Base-by-base conservation (phyloP, 2,329 filamentous ascomycete genomes). In the Pleomassaria siparia region DNA sequence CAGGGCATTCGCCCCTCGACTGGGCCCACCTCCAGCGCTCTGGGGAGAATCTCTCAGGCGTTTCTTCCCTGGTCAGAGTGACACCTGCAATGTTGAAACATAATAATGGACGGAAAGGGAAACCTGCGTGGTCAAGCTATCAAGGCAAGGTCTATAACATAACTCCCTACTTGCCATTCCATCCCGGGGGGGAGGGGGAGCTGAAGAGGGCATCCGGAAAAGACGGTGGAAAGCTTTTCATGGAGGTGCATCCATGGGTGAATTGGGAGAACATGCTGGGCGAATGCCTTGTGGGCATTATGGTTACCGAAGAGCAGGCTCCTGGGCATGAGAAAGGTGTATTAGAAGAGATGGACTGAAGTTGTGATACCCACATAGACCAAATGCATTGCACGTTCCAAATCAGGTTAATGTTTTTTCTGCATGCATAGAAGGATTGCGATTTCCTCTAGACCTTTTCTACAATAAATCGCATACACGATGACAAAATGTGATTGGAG, bases 131-230 rank as follows among this genome's bases (percentile, higher is more conserved):
- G 94, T 95, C 88, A 50, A 88, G 84, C 1, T 86, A 95, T 51
- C 87, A 89, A 50, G 91, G 92, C 1, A 88, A 88, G 62, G 92
- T 97, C 22, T 99, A 97, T 74, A 97, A 97, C 64, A 86, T 99
- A 48, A 87, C 86, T 0, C 90, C 92, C 0, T 99, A 97, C 66
- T 68, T 91, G 28, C 85, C 88, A 1, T 99, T 91, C 66, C 94
- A 99, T 69, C 94, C 94, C 0, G 94, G 94, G 18, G 94, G 89
- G 8, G 82, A 86, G 59, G 83, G 84, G 4, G 88, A 95, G 72
- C 70, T 94, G 60, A 91, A 85, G 74, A 92, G 96, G 63, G 87
- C 79, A 25, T 80, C 74, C 0, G 89, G 84, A 56, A 91, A 88
- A 67, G 86, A 96, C 59, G 82, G 80, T 1, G 78, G 72, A 21